These are phyloP conservation scores for Microcera coccophila DNA, from an alignment of 2,329 filamentous ascomycete genomes.

Conservation along the genomic window DNA sequence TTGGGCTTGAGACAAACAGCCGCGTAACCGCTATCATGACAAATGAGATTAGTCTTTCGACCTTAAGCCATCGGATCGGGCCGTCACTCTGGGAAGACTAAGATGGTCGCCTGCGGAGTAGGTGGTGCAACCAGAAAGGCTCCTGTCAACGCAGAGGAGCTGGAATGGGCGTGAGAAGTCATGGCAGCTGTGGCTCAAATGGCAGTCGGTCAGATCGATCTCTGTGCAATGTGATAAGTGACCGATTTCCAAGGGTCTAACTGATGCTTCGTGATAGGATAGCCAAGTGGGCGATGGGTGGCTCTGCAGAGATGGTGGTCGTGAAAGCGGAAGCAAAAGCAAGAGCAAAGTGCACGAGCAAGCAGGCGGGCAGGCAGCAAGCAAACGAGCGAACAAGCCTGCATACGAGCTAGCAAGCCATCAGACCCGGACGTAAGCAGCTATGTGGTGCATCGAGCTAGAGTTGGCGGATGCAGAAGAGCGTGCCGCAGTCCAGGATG, in stretches of 20 bases:
- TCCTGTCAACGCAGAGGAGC: slow-evolving; percentile 16
- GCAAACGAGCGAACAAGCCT: slow-evolving; percentile 6
- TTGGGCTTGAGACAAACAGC: too few species aligned
- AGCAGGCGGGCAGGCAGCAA: slow-evolving; percentile 6
- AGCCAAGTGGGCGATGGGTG: slow-evolving; percentile 1
- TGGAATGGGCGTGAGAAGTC: slow-evolving; percentile 2
- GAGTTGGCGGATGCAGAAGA: too few species aligned
- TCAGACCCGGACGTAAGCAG: slow-evolving; percentile 9
- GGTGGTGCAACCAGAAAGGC: slow-evolving; percentile 21
- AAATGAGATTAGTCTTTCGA: slow-evolving; percentile 17
- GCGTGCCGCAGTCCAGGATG: slow-evolving; percentile 15
- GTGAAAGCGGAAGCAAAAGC: slow-evolving; percentile 7
- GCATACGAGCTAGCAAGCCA: slow-evolving; percentile 5
- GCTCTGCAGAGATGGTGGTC: slow-evolving; percentile 3
- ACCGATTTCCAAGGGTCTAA: slow-evolving; percentile 37
- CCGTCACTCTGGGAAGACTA: slow-evolving; percentile 21
- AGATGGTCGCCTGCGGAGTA: slow-evolving; percentile 17
- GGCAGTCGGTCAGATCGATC: slow-evolving; percentile 36
- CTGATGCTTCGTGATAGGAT: slow-evolving; percentile 17
- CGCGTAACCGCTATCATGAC: slow-evolving; percentile 21
- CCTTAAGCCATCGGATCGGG: slow-evolving; percentile 27
- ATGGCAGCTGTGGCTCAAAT: slow-evolving; percentile 8
- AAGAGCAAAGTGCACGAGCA: slow-evolving; percentile 8
- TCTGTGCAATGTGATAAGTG: slow-evolving; percentile 45
- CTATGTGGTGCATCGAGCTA: slow-evolving; percentile 10